Evolutionary conservation across 2,329 filamentous ascomycete genomes (phyloP), one percentile per base, ranked within the genome.

Genomic region (Colletotrichum lini): DNA sequence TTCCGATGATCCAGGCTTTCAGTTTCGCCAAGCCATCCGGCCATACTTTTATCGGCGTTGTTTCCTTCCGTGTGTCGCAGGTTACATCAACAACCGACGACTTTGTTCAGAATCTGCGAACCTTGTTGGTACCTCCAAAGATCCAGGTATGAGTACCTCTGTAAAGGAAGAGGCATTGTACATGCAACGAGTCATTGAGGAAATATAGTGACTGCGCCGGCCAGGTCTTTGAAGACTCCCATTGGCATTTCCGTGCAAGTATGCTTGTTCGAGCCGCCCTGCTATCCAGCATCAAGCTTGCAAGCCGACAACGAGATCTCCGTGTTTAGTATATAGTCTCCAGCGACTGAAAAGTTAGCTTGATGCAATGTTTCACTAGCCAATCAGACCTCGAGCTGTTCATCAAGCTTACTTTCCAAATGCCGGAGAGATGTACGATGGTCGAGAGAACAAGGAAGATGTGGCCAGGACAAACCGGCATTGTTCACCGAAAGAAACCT

Each of bases 21-120:
- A 42, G n/a, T 35, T 54, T 57, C 56, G 65, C 53, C 58, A 60
- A 69, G 53, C 10, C 21, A 49, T 65, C 18, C 40, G 21, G 35
- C 61, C 54, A 38, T 38, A 9, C 35, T 10, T 38, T 10, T 3
- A 38, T 38, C 35, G 10, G 26, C 53, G 40, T 44, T 44, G n/a
- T n/a, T 49, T 23, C 15, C 13, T 47, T 15, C 13, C 13, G 18
- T 26, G 42, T 13, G 35, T 8, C 35, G 35, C 21, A 47, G 8
- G 26, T 15, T n/a, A 23, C 21, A 15, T 49, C 16, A n/a, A 38
- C 13, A 49, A 30, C 42, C 9, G 59, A 16, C 7, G 6, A 15
- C 13, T n/a, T 57, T 21, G n/a, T 4, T 57, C 35, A 9, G 3
- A 26, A 3, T 13, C 21, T 4, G 23, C 12, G 38, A 5, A 3